phyloP scores from a whole-genome alignment of 805 yeast genomes.

The Suhomyces sp. region DNA sequence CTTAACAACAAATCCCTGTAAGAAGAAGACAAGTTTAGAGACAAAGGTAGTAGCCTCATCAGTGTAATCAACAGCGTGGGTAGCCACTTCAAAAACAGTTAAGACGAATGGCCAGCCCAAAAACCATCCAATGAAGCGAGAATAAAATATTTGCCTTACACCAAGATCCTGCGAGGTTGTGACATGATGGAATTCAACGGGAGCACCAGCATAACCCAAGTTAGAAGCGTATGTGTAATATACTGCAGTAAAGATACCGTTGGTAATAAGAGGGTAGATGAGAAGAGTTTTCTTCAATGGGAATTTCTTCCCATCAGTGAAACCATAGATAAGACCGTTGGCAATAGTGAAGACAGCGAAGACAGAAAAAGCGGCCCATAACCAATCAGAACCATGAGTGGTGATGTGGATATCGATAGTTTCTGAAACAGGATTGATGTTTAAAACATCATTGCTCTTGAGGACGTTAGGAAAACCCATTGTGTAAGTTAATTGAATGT shows the following conservation, averaged over 20 bases:
- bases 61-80: slow-evolving; percentile 29
- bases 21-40: slow-evolving; percentile 26
- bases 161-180: slow-evolving; percentile 27
- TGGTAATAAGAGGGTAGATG: slow-evolving; percentile 43
- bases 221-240: slow-evolving; percentile 59
- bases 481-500: too few relatives aligned
- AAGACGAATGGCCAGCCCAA: slow-evolving; percentile 48
- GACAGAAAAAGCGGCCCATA: slow-evolving; percentile 60
- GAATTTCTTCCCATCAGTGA: slow-evolving; percentile 16
- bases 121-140: slow-evolving; percentile 59
- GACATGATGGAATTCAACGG: slow-evolving; percentile 50
- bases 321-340: slow-evolving; percentile 23
- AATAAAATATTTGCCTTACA: slow-evolving; percentile 55
- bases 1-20: slow-evolving; percentile 42
- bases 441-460: slow-evolving; percentile 41
- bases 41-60: slow-evolving; percentile 29
- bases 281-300: slow-evolving; percentile 34
- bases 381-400: slow-evolving; percentile 62
- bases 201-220: slow-evolving; percentile 52
- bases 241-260: slow-evolving; percentile 44
- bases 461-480: too few relatives aligned
- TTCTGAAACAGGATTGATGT: slow-evolving; percentile 39
- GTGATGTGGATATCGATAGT: slow-evolving; percentile 53
- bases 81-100: slow-evolving; percentile 31
- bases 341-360: slow-evolving; percentile 40